Evolutionary conservation across 1,284 basidiomycete genomes (phyloP).

Genomic region (Sanguinoderma infundibulare): DNA sequence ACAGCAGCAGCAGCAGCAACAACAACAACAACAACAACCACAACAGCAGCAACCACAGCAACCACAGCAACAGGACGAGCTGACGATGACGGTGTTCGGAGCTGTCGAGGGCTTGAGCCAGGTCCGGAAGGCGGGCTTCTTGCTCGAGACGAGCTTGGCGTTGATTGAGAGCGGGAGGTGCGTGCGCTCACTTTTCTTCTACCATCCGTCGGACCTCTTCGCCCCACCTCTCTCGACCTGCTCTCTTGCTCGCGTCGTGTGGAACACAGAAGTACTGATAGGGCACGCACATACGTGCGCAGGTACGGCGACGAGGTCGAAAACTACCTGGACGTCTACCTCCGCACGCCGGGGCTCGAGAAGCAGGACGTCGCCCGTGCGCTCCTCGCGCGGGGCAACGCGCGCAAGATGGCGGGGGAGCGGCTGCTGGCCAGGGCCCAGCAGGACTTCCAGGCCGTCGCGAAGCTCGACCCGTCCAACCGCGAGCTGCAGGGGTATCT

Average conservation of each 20-base stretch:
- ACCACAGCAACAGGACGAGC: slow-evolving; percentile 49
- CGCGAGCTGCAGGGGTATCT: slow-evolving; percentile 54
- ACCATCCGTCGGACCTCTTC: too few species aligned
- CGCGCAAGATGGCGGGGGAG: slow-evolving; percentile 58
- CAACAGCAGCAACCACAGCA: not conserved
- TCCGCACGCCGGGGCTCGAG: slow-evolving; percentile 60
- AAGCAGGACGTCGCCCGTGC: slow-evolving; percentile 55
- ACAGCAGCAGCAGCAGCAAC: not conserved
- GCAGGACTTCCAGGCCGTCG: slow-evolving; percentile 63
- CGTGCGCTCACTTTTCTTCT: slow-evolving; percentile 19
- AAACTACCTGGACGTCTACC: slow-evolving; percentile 64
- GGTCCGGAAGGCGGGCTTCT: slow-evolving; percentile 56
- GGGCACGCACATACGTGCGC: not conserved
- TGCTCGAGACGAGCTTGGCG: slow-evolving; percentile 61
- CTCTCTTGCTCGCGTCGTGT: not conserved
- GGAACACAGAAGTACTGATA: slow-evolving; percentile 1
- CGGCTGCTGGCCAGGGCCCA: slow-evolving; percentile 57
- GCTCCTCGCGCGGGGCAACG: slow-evolving; percentile 59
- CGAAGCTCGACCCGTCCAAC: slow-evolving; percentile 62
- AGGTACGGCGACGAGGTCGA: slow-evolving; percentile 69
- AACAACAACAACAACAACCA: not conserved
- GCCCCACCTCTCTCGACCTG: not conserved
- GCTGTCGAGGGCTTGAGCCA: slow-evolving; percentile 55
- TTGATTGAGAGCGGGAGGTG: slow-evolving; percentile 55
- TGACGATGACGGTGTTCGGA: slow-evolving; percentile 59